Base-by-base conservation (phyloP, 1,139 yeast species). In the Nakaseomyces sp. region DNA sequence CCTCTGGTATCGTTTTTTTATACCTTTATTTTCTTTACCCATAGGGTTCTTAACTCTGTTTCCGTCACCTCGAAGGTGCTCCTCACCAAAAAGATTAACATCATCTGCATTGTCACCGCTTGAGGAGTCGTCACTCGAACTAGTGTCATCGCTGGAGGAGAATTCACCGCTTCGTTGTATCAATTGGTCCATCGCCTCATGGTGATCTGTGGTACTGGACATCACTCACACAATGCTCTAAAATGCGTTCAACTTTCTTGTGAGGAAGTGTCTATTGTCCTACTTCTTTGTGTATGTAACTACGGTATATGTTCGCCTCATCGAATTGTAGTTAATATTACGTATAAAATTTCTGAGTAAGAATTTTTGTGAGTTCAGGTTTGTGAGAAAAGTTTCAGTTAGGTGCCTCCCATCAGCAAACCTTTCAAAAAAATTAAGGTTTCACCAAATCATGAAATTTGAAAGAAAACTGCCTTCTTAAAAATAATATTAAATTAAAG, bases 81-180 rank as follows among this genome's bases (percentile, higher is more conserved):
- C 36, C 4, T 19, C 28, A 18, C 22, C 12, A 22, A 35, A 20
- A 17, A 35, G 13, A 16, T 19, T 20, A 22, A 35, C 38, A 19
- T 35, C 38, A 19, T 22, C 38, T 5, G 37, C 24, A n/a, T 26
- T n/a, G 25, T 22, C 38, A 13, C 22, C 38, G 12, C 38, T 35
- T 10, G 36, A 32, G 12, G 36, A 32, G 18, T 9, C 13, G 36
- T 30, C 31, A n/a, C 15, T 28, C 5, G 31, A 28, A 6, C 12
- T 8, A 28, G 5, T 13, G 13, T 13, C 33, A 12, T 16, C 19
- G 7, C 9, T 15, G 7, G 36, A 17, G 5, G 36, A 32, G 15
- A 18, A 19, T 13, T 32, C 36, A 10, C 36, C 36, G 13, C 36
- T 17, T 12, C 36, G 36, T 15, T 19, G 7, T 15, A 32, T 10